These are phyloP conservation scores for Mollisia scopiformis DNA, from an alignment of 2,329 filamentous ascomycete genomes.

Conservation along the genomic window DNA sequence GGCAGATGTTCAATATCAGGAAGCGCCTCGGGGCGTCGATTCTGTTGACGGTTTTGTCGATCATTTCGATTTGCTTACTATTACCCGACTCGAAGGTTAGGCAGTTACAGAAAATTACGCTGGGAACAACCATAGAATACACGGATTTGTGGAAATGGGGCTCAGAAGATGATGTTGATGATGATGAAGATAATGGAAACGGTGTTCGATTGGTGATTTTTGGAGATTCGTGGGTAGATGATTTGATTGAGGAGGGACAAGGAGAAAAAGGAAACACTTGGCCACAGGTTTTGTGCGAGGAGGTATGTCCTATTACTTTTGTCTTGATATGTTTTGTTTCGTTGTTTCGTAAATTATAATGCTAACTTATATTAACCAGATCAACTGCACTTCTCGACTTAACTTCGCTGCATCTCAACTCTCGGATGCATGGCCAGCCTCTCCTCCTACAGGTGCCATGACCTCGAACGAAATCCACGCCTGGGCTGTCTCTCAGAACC, in stretches of 20 bases:
- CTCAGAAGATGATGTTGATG: constrained; percentile 6
- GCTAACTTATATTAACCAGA: constrained; percentile 21
- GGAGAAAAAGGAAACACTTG: constrained; percentile 31
- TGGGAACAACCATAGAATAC: constrained; percentile 24
- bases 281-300: constrained; percentile 33
- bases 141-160: constrained; percentile 28
- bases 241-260: constrained; percentile 18
- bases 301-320: constrained; percentile 24
- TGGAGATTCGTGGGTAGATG: constrained; percentile 37
- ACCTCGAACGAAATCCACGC: constrained; percentile 28
- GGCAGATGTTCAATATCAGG: constrained; percentile 7
- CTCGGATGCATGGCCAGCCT: constrained; percentile 18
- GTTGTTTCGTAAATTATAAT: neutral
- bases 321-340: neutral
- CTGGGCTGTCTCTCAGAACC: constrained; percentile 3
- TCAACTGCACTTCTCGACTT: constrained; percentile 34
- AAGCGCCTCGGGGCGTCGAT: constrained; percentile 28
- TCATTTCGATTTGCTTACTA: constrained; percentile 25
- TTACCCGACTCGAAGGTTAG: constrained; percentile 21
- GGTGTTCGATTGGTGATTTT: constrained; percentile 34
- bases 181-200: constrained; percentile 11
- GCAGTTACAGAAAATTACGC: constrained; percentile 26
- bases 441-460: constrained; percentile 29
- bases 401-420: constrained; percentile 34
- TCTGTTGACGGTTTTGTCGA: constrained; percentile 27